These are phyloP conservation scores for Daldinia concentrica DNA, from an alignment of 495 filamentous ascomycete genomes.

Conservation along the genomic window DNA sequence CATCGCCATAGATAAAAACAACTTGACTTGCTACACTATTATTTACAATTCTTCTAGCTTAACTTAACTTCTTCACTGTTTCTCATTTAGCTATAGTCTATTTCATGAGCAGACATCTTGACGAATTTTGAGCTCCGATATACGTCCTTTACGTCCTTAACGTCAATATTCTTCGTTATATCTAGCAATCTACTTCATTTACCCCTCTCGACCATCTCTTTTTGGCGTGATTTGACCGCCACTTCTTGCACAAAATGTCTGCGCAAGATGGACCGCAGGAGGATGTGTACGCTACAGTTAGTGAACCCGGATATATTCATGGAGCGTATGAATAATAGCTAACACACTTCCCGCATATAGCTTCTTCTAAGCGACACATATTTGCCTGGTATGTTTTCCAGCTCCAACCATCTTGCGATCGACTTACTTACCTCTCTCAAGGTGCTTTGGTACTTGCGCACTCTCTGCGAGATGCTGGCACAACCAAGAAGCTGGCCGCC, in stretches of 20 bases:
- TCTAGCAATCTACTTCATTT: constrained; percentile 4
- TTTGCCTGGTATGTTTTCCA: constrained; percentile 74
- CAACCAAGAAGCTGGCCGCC: constrained; percentile 84
- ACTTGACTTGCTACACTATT: constrained; percentile 4
- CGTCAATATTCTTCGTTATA: background rate
- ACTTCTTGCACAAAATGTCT: constrained; percentile 49
- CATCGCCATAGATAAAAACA: constrained; percentile 14
- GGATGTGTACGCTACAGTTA: constrained; percentile 67
- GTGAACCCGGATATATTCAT: constrained; percentile 37
- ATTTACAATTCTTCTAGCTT: constrained; percentile 11
- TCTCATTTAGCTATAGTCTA: background rate
- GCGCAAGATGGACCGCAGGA: constrained; percentile 50
- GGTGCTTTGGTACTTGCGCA: constrained; percentile 94
- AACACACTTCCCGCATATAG: constrained; percentile 55
- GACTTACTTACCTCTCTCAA: constrained; percentile 51
- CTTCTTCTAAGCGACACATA: constrained; percentile 91
- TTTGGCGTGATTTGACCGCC: constrained; percentile 21
- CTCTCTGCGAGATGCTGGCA: constrained; percentile 91
- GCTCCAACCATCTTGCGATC: constrained; percentile 27
- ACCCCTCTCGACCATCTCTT: constrained; percentile 25
- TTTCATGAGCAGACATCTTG: constrained; percentile 1
- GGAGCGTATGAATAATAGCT: constrained; percentile 37
- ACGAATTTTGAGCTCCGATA: background rate
- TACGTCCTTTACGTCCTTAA: background rate
- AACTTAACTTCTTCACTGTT: background rate